Conservation (phyloP, 495 filamentous ascomycete species). For the Barbatosphaeria neglecta region DNA sequence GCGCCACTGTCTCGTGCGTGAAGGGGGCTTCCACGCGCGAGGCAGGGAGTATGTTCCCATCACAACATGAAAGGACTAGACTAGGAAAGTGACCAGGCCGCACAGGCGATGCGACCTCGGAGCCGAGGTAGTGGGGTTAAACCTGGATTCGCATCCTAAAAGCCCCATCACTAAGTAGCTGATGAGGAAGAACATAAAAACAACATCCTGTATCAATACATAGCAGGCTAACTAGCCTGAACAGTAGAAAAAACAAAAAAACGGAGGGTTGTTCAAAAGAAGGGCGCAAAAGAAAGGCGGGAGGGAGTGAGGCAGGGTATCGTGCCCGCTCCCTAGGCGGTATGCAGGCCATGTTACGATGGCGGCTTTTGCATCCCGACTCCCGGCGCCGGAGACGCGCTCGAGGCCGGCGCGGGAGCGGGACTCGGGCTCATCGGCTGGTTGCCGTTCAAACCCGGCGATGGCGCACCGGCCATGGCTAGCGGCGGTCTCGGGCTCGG, state of each 20-base stretch:
- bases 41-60: no score
- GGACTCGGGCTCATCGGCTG: neutral
- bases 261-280: neutral
- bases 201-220: neutral
- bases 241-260: neutral
- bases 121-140: no score
- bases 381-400: neutral
- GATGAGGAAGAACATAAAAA: no score
- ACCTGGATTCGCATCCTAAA: no score
- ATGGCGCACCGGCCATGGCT: neutral
- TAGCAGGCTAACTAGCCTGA: neutral
- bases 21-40: no score
- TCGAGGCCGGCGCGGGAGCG: neutral
- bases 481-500: constrained; percentile 8
- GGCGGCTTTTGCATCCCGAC: neutral
- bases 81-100: no score
- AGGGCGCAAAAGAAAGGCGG: neutral
- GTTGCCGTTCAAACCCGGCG: neutral
- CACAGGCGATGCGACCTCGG: no score
- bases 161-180: no score
- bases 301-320: neutral
- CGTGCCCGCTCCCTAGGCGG: neutral
- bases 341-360: neutral
- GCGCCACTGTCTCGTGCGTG: no score
- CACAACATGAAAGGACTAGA: no score